phyloP scores from a whole-genome alignment of 2,329 filamentous ascomycete species.

The Xylariaceae sp. region DNA sequence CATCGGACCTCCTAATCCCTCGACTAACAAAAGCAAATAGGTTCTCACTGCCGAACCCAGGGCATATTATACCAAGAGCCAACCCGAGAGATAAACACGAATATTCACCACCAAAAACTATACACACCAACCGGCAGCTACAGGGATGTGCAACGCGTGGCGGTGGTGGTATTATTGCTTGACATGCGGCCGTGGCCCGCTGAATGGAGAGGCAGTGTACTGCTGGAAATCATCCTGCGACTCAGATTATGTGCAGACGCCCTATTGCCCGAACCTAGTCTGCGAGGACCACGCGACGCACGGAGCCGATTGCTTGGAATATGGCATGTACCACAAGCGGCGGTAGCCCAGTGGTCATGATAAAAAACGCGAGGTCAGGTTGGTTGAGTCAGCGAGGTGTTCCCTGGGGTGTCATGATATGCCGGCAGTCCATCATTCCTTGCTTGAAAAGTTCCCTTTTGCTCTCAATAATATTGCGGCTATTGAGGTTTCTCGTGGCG shows the following conservation, averaged over 20 bases:
- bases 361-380: not conserved
- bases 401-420: not conserved
- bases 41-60: not conserved
- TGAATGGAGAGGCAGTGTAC: slow-evolving; percentile 21
- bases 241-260: slow-evolving; percentile 22
- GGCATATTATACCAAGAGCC: not conserved
- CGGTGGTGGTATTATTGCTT: slow-evolving; percentile 28
- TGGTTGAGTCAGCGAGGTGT: not conserved
- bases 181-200: slow-evolving; percentile 25
- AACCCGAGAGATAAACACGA: not conserved
- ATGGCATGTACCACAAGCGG: slow-evolving; percentile 24
- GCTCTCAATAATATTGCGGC: not conserved
- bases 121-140: not conserved
- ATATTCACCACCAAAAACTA: no score
- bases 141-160: slow-evolving; percentile 24
- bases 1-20: not conserved
- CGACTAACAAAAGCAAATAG: not conserved
- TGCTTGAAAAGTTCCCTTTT: not conserved
- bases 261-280: slow-evolving; percentile 24
- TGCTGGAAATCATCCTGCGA: slow-evolving; percentile 26
- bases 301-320: slow-evolving; percentile 23
- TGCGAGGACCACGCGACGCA: slow-evolving; percentile 20
- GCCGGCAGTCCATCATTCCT: not conserved
- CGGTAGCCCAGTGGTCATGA: slow-evolving; percentile 3
- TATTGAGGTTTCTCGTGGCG: not conserved